These are phyloP conservation scores for Cryptosporidium sp. DNA, from an alignment of 169 alveolate species.

Conservation along the genomic window DNA sequence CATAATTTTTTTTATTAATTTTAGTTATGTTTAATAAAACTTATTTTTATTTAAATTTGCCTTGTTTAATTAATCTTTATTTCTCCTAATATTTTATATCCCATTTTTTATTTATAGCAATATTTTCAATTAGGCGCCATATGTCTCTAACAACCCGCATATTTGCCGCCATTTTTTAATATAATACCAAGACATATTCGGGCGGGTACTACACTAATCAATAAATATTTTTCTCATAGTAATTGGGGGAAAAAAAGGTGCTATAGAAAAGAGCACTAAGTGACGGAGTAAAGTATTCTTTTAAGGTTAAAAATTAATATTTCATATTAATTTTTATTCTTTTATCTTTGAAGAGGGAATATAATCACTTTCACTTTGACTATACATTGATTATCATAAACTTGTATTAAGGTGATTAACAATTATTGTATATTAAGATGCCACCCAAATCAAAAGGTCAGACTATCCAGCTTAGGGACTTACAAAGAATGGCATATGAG, in stretches of 20 bases:
- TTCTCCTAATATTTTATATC: background rate
- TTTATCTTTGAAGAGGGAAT: background rate
- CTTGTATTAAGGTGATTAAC: background rate
- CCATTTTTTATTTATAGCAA: background rate
- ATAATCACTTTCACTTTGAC: background rate
- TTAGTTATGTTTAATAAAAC: background rate
- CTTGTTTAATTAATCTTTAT: background rate
- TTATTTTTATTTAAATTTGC: background rate
- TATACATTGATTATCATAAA: background rate
- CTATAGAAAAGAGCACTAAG: background rate
- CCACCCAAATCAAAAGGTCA: slow-evolving; percentile 74
- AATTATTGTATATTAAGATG: background rate
- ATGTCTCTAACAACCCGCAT: slow-evolving; percentile 31
- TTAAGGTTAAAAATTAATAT: slow-evolving; percentile 1
- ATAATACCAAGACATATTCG: background rate
- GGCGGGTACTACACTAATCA: background rate
- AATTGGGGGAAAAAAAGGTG: slow-evolving; percentile 9
- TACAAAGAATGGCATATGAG: slow-evolving; percentile 72
- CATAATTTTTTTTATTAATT: background rate
- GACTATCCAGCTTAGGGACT: slow-evolving; percentile 65
- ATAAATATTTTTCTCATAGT: background rate
- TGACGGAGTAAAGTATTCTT: background rate
- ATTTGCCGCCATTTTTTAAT: background rate
- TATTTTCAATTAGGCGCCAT: slow-evolving; percentile 7
- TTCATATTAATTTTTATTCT: slow-evolving; percentile 1